Evolutionary conservation across 441 rosid species (phyloP).

Genomic region (Aleurites moluccanus): DNA sequence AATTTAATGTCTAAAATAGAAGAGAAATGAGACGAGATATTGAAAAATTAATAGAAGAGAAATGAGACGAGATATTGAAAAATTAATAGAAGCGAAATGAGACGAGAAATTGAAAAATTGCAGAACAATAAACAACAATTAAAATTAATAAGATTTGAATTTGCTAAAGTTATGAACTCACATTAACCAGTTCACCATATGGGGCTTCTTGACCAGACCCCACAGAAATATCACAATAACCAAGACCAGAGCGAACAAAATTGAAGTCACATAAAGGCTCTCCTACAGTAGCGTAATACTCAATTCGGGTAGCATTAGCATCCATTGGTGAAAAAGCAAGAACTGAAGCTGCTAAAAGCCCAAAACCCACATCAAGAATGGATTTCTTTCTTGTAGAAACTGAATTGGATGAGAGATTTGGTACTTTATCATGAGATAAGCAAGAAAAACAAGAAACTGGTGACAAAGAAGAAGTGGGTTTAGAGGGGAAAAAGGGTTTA

Average conservation of each 20-base stretch:
- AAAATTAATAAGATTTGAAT: background rate
- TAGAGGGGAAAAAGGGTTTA: constrained; percentile 14
- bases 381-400: constrained; percentile 36
- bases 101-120: background rate
- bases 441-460: constrained; percentile 30
- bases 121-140: background rate
- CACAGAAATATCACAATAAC: constrained; percentile 66
- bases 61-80: too few relatives aligned
- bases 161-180: constrained; percentile 27
- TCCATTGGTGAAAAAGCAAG: constrained; percentile 57
- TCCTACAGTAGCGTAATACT: constrained; percentile 80
- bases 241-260: constrained; percentile 73
- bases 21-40: background rate
- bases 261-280: constrained; percentile 75
- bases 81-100: too few relatives aligned
- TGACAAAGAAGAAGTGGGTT: constrained; percentile 23
- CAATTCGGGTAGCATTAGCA: constrained; percentile 79
- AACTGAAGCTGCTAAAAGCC: constrained; percentile 66
- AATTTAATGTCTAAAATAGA: background rate
- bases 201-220: constrained; percentile 74
- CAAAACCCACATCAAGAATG: constrained; percentile 51
- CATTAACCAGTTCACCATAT: constrained; percentile 70
- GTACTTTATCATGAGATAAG: constrained; percentile 26
- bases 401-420: constrained; percentile 20
- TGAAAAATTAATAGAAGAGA: too few relatives aligned